Base-by-base conservation (phyloP, 805 yeast genomes). In the Vanderwaltozyma tropicalis region DNA sequence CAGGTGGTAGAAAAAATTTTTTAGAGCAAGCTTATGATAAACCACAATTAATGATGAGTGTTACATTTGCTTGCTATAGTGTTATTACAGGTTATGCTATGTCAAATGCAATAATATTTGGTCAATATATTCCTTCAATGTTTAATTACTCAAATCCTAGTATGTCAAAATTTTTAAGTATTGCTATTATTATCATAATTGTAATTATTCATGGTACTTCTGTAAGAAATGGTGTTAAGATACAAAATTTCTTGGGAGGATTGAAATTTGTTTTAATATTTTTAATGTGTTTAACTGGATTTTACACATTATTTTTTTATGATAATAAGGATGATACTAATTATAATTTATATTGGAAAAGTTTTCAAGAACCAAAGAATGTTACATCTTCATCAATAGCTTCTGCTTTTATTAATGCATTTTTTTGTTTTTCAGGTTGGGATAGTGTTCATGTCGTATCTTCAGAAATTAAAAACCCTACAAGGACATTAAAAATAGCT, bases 1-100 rank as follows among this genome's bases (percentile, higher is more conserved):
- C 79, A 42, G 92, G 94, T 3, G 94, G 89, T 0, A 71, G 78
- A 29, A 82, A 82, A 50, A 78, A 76, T 16, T 82, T 82, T 44
- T 55, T 82, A 40, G 89, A 81, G 50, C 74, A 70, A 43, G 73
- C 80, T 16, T 82, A 76, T 52, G 68, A 69, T 35, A 71, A 59
- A 42, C 94, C 92, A 0, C 64, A 60, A 36, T 62, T 74, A 62
- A 52, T 78, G 50, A 65, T 71, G 31, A 68, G 74, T 32, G 77
- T 73, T 14, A 61, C 71, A 3, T 68, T 71, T 41, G 66, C 70
- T 34, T 45, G 72, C 1, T 73, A 65, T 42, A 64, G 74, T 2
- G 64, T 78, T 10, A 43, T 71, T 20, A 74, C 75, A 47, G 81
- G 82, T 0, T 68, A 74, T 43, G 66, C 72, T 7, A 55, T 76